Conservation (phyloP, 352 stramenopile species). For the Pythium brachiatum region DNA sequence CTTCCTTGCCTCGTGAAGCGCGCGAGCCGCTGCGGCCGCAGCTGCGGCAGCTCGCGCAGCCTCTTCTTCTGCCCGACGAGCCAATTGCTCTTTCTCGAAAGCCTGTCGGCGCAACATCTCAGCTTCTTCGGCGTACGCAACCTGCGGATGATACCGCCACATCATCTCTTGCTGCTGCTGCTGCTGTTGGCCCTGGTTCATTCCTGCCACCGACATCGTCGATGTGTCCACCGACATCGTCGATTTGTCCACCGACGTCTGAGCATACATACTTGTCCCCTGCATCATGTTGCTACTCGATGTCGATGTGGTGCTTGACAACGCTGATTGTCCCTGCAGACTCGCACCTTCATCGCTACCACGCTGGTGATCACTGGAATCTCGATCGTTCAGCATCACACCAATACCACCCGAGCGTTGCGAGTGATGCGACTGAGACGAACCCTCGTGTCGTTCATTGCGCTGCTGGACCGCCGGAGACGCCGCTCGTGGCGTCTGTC, state of each 20-base stretch:
- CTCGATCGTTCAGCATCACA: conserved; percentile 21
- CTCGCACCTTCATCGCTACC: conserved; percentile 21
- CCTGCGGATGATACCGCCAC: conserved; percentile 71
- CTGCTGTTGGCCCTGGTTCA: conserved; percentile 26
- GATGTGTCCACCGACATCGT: conserved; percentile 25
- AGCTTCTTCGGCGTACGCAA: conserved; percentile 70
- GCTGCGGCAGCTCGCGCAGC: conserved; percentile 65
- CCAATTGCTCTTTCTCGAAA: conserved; percentile 58
- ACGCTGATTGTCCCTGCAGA: not conserved
- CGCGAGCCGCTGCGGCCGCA: conserved; percentile 62
- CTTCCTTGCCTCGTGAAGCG: conserved; percentile 73
- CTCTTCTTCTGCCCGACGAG: conserved; percentile 78
- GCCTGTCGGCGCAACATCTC: conserved; percentile 62
- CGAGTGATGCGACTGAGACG: conserved; percentile 4
- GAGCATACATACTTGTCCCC: conserved; percentile 4
- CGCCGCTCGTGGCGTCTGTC: conserved; percentile 31
- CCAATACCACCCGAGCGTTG: conserved; percentile 16
- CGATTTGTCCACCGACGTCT: conserved; percentile 9
- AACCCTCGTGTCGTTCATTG: not conserved
- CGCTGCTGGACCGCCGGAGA: conserved; percentile 28
- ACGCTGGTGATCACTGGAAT: conserved; percentile 33
- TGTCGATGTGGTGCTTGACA: not conserved
- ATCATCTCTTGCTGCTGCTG: conserved; percentile 51
- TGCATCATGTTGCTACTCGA: conserved; percentile 13
- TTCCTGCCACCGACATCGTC: conserved; percentile 24